These are phyloP conservation scores for Botrytis pseudocinerea DNA, from an alignment of 2,329 filamentous ascomycete species.

Conservation along the genomic window DNA sequence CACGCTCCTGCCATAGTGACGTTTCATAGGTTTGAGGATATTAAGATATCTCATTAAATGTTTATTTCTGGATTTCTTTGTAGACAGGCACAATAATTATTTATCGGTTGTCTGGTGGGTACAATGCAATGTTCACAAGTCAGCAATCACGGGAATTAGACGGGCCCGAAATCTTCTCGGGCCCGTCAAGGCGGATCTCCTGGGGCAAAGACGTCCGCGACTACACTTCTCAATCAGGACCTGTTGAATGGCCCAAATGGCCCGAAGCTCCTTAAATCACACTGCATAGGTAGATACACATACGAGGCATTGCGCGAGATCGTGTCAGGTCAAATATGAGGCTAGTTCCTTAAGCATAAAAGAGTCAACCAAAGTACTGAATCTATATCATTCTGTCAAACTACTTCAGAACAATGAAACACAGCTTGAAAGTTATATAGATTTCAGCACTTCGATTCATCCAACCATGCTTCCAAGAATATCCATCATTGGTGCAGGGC, in stretches of 20 bases:
- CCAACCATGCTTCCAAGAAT: slow-evolving; percentile 34
- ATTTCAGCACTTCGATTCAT: background rate
- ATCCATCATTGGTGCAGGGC: slow-evolving; percentile 50
- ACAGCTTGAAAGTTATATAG: background rate
- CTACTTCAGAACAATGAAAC: background rate
- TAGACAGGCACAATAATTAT: too few species aligned
- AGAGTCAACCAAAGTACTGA: background rate
- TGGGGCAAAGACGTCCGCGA: too few species aligned
- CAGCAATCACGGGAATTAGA: background rate
- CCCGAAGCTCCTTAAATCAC: background rate
- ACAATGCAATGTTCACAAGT: background rate
- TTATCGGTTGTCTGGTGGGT: background rate
- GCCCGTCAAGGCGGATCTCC: background rate
- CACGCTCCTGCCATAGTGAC: background rate
- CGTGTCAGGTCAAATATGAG: too few species aligned
- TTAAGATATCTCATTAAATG: background rate
- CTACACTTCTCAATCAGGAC: too few species aligned
- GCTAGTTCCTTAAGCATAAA: background rate
- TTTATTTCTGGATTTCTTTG: background rate
- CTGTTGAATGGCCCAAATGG: background rate
- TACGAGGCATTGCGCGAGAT: background rate
- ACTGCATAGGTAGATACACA: background rate
- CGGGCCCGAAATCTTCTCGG: background rate
- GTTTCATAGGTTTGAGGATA: background rate
- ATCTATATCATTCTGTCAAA: background rate